phyloP scores from a whole-genome alignment of 257 asterid species.

The Plantago elongata region DNA sequence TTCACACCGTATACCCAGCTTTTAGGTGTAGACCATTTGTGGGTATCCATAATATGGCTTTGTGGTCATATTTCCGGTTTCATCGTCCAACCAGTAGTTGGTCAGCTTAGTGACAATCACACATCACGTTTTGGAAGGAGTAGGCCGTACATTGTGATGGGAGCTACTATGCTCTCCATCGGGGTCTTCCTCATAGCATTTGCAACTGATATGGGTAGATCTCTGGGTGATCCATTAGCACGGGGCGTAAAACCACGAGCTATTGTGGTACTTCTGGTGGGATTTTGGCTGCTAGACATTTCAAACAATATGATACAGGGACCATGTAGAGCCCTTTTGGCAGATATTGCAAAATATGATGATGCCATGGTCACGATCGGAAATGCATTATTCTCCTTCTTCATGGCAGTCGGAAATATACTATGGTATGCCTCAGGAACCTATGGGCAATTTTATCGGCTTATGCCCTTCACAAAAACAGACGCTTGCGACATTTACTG shows the following conservation, averaged over 20 bases:
- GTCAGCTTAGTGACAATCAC: slow-evolving; percentile 43
- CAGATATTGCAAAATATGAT: slow-evolving; percentile 32
- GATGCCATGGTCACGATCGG: slow-evolving; percentile 29
- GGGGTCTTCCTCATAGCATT: slow-evolving; percentile 42
- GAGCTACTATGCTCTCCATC: slow-evolving; percentile 21
- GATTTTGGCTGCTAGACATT: slow-evolving; percentile 46
- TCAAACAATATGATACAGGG: slow-evolving; percentile 43
- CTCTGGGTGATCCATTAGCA: slow-evolving; percentile 31
- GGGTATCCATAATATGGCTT: slow-evolving; percentile 42
- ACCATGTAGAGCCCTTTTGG: slow-evolving; percentile 42
- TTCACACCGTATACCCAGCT: slow-evolving; percentile 49
- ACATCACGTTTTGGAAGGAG: slow-evolving; percentile 43
- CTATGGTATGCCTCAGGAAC: slow-evolving; percentile 38
- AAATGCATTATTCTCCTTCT: slow-evolving; percentile 38
- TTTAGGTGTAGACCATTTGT: slow-evolving; percentile 37
- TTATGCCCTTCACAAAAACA: slow-evolving; percentile 35
- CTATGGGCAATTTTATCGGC: neutral
- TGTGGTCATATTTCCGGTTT: slow-evolving; percentile 56
- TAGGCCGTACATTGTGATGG: slow-evolving; percentile 39
- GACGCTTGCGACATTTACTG: slow-evolving; percentile 39
- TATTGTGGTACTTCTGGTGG: slow-evolving; percentile 21
- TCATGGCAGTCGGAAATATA: slow-evolving; percentile 46
- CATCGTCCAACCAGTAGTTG: slow-evolving; percentile 33
- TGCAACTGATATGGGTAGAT: slow-evolving; percentile 41
- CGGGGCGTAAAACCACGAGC: slow-evolving; percentile 20